Evolutionary conservation across 345 rosid genomes (phyloP), one percentile per base, ranked within the genome.

Genomic region (Ailanthus altissimus): DNA sequence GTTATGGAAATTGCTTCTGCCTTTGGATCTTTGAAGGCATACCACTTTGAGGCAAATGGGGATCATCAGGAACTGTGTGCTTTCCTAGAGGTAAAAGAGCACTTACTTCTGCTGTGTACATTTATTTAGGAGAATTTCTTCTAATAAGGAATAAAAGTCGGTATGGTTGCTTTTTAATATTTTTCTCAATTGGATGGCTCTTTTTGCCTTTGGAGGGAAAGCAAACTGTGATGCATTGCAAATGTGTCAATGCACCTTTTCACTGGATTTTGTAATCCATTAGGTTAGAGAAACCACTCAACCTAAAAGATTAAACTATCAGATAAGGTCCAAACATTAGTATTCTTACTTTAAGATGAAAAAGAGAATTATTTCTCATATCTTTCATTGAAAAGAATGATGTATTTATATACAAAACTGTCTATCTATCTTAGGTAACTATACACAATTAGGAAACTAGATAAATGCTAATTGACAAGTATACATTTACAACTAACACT

Each of bases 11-110:
- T 96, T 81, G 91, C 89, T 84, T 80, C 87, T 74, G 87, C 89
- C 68, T 96, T 93, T 83, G 99, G 99, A 85, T 93, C 89, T 77
- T 70, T 96, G 83, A 93, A 89, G 83, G 88, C 93, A 61, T 96
- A 77, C 85, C 94, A 86, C 77, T 86, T 89, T 68, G 90, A 83
- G 66, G 81, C 51, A 60, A 83, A 81, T 50, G 65, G 79, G 79
- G 88, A 81, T 83, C 79, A 45, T 32, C 73, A 28, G 8, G 83
- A 72, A 49, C 83, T 79, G 54, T 85, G 75, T 78, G 97, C 97
- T 80, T 89, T 89, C 85, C 78, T 96, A 36, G 98, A 96, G 99
- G 99, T 96, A 84, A 86, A 63, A 77, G 60, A 77, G 79, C 75
- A 45, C 25, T 67, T 68, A 64, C 50, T 75, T 16, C 62, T 47